These are phyloP conservation scores for Phyllostachys edulis DNA, from an alignment of 176 grass and related monocot species.

Conservation along the genomic window DNA sequence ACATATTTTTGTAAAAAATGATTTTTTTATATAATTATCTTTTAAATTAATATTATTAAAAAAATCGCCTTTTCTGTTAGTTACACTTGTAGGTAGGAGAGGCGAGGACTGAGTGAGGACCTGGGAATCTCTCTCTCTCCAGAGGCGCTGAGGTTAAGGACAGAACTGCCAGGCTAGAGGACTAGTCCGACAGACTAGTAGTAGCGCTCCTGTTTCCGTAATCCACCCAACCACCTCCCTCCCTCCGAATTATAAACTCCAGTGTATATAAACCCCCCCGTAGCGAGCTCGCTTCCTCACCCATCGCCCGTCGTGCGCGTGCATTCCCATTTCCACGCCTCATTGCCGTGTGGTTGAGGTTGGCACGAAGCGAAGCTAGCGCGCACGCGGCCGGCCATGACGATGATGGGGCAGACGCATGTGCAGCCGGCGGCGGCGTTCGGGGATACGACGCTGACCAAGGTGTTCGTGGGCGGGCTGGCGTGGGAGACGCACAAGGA, in stretches of 20 bases:
- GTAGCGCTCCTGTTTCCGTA: conserved; percentile 40
- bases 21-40: too few species aligned
- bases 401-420: conserved; percentile 17
- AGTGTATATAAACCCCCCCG: conserved; percentile 31
- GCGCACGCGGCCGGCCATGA: background rate
- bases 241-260: conserved; percentile 27
- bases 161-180: conserved; percentile 38
- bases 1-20: too few species aligned
- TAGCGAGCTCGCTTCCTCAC: background rate
- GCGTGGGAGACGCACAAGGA: conserved; percentile 99
- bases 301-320: conserved; percentile 4
- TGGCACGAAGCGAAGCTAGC: background rate
- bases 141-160: background rate
- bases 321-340: background rate
- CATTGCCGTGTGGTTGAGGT: conserved; percentile 11
- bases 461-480: conserved; percentile 97
- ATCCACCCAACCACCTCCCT: conserved; percentile 17
- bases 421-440: conserved; percentile 36
- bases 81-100: background rate
- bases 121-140: background rate
- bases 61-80: conserved; percentile 25
- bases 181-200: conserved; percentile 34
- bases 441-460: conserved; percentile 90
- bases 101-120: too few species aligned
- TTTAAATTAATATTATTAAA: too few species aligned